Conservation (phyloP, 768 basidiomycete species). For the Tylopilus vinaceipallidus region DNA sequence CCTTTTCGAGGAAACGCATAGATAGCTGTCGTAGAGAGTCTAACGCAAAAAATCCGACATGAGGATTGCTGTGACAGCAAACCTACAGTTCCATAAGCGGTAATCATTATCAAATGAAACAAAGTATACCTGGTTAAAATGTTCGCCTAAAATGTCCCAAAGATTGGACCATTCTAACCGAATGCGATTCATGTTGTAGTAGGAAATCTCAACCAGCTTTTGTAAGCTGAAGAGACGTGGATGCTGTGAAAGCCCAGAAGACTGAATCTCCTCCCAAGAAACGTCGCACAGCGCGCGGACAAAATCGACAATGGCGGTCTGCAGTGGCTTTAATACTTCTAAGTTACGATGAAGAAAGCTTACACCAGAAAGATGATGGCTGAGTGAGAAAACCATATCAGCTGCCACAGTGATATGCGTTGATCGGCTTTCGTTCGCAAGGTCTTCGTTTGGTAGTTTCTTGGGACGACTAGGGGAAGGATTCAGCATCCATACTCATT, state of each 20-base stretch:
- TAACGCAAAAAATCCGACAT: conserved; percentile 94
- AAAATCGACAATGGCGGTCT: conserved; percentile 98
- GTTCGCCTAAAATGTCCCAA: conserved; percentile 97
- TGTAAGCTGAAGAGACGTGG: conserved; percentile 96
- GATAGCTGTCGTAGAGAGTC: conserved; percentile 96
- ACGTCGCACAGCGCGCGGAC: conserved; percentile 94
- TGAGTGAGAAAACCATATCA: conserved; percentile 98
- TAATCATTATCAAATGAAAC: neutral
- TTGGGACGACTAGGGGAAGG: conserved; percentile 37
- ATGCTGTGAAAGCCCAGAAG: conserved; percentile 90
- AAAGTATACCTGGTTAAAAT: conserved; percentile 85
- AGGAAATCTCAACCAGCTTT: conserved; percentile 98
- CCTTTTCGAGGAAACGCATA: conserved; percentile 98
- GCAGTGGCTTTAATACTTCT: conserved; percentile 10
- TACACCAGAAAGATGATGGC: conserved; percentile 93
- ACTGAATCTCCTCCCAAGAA: conserved; percentile 99
- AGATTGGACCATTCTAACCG: conserved; percentile 97
- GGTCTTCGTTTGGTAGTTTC: conserved; percentile 83
- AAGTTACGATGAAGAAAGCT: conserved; percentile 29
- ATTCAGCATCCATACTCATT: conserved; percentile 6
- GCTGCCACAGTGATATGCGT: conserved; percentile 98
- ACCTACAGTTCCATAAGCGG: conserved; percentile 53
- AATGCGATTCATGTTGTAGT: conserved; percentile 99
- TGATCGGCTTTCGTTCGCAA: conserved; percentile 95
- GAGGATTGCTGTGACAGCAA: conserved; percentile 96